A percentile compares a stretch with the other conserved stretches of the same genome.
Evolutionary conservation across 768 basidiomycete species (phyloP).

Genomic region (Russula sp.): DNA sequence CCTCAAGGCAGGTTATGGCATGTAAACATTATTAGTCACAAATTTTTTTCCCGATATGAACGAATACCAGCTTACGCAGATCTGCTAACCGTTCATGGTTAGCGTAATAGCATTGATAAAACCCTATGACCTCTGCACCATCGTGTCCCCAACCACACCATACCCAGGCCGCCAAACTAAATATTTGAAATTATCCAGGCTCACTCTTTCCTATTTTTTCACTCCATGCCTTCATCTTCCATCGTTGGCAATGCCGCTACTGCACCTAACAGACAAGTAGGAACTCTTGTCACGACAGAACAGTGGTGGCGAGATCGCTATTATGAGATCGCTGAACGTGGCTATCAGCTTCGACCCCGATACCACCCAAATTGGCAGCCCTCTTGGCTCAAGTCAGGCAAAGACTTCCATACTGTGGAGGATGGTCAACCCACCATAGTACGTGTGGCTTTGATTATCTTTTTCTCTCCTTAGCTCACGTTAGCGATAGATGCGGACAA

Average conservation of each 20-base stretch:
- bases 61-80: no score
- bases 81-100: no score
- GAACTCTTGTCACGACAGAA: slow-evolving; percentile 19
- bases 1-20: no score
- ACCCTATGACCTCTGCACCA: no score
- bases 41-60: no score
- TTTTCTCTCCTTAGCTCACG: not conserved
- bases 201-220: no score
- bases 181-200: no score
- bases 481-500: slow-evolving; percentile 13
- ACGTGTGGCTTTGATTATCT: not conserved
- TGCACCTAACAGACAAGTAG: slow-evolving; percentile 1
- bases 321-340: not conserved
- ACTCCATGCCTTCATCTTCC: not conserved
- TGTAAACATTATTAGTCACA: no score
- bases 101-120: no score
- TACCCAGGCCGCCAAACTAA: no score
- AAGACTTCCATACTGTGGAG: slow-evolving; percentile 19
- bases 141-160: no score
- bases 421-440: slow-evolving; percentile 23
- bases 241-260: not conserved
- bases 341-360: slow-evolving; percentile 24
- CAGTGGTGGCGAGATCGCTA: slow-evolving; percentile 23
- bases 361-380: slow-evolving; percentile 22
- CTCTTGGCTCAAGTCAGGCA: slow-evolving; percentile 12